Evolutionary conservation across 805 yeast genomes (phyloP).

Genomic region (Candida nonsorbophila): DNA sequence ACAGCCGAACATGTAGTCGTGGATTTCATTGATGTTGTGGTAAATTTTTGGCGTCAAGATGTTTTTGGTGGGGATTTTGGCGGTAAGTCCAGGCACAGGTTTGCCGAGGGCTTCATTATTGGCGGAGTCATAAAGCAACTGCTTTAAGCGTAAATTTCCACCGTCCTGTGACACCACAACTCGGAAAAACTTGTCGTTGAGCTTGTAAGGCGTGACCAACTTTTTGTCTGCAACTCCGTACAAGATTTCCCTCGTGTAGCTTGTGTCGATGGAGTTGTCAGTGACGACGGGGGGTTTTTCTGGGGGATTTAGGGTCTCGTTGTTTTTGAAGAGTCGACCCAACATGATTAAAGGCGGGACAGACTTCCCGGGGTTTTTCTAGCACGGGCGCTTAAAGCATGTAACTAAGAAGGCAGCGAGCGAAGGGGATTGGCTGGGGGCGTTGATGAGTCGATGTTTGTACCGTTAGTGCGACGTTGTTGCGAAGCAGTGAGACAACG

Average conservation of each 20-base stretch:
- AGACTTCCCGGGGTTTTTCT: too few relatives aligned
- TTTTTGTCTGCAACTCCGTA: slow-evolving; percentile 35
- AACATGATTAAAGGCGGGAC: too few relatives aligned
- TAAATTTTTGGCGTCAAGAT: slow-evolving; percentile 23
- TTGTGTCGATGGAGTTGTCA: slow-evolving; percentile 35
- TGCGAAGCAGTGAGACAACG: too few relatives aligned
- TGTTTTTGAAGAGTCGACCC: slow-evolving; percentile 32
- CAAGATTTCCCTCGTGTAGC: slow-evolving; percentile 40
- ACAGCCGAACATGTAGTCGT: slow-evolving; percentile 53
- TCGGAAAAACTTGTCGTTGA: slow-evolving; percentile 31
- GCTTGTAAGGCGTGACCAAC: slow-evolving; percentile 19
- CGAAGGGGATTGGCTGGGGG: too few relatives aligned
- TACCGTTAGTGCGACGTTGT: too few relatives aligned
- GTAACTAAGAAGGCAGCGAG: too few relatives aligned
- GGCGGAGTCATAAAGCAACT: slow-evolving; percentile 44
- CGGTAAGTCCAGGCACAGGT: not conserved
- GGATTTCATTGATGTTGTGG: slow-evolving; percentile 41
- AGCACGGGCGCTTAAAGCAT: too few relatives aligned
- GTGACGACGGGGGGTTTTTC: slow-evolving; percentile 1
- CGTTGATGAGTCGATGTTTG: too few relatives aligned
- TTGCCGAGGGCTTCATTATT: slow-evolving; percentile 14
- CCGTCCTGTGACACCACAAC: slow-evolving; percentile 50
- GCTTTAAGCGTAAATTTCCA: slow-evolving; percentile 40
- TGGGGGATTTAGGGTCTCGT: too few relatives aligned
- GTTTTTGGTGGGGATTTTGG: slow-evolving; percentile 5